Evolutionary conservation across 257 asterid species (phyloP), one percentile per base, ranked within the genome.

Genomic region (Fraxinus cuspidata): DNA sequence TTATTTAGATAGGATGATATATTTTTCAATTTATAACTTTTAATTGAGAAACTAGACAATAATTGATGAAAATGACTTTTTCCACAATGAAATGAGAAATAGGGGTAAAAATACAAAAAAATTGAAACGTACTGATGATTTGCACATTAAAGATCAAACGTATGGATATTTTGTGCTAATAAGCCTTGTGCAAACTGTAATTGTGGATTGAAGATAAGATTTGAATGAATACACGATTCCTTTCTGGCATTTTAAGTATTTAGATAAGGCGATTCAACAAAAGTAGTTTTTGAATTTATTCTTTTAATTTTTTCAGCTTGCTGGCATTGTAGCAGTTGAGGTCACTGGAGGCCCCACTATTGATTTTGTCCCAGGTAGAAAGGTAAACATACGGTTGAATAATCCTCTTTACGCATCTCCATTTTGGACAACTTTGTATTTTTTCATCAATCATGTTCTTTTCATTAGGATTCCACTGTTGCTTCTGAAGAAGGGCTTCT

Each of bases 281-380:
- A 58, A n/a, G 29, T 58, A n/a, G 31, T 21, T 58, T 56, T 58
- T 8, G n/a, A 18, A 47, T 56, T 51, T 60, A 18, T 77, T 15
- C 53, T 72, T 74, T 27, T 25, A 34, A 80, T 44, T 19, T 40
- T 81, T 75, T 83, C 87, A 93, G 98, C 94, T 93, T 58, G 97
- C 96, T 71, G 98, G 98, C 40, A 90, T 92, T 18, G 95, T 93
- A 80, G 97, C 98, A 15, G 94, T 93, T 76, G 98, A 93, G 84
- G 81, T 88, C 65, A 92, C 96, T 27, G 98, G 96, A 75, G 98
- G 98, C 69, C 98, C 98, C 53, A 77, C 84, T 29, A 68, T 92
- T 73, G 89, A 86, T 74, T 92, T 94, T 81, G 88, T 83, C 79
- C 88, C 94, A 1, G 98, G 98, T 58, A 85, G 98, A 83, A 90